Evolutionary conservation across 495 filamentous ascomycete genomes (phyloP).

Genomic region (Penicillium chermesinum): DNA sequence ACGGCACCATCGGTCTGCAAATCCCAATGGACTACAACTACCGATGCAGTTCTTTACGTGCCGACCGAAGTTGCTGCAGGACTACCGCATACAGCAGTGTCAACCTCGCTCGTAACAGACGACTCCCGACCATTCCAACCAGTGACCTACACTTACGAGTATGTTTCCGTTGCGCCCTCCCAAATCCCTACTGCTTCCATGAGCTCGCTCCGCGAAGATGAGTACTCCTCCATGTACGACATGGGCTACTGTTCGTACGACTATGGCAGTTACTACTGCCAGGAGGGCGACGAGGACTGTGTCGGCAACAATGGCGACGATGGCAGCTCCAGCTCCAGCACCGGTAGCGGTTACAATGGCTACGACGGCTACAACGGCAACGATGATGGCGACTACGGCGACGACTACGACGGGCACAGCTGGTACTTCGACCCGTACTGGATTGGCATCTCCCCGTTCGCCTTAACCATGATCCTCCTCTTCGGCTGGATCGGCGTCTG

Average conservation of each 20-base stretch:
- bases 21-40: conserved; percentile 26
- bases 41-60: conserved; percentile 15
- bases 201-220: conserved; percentile 16
- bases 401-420: conserved; percentile 10
- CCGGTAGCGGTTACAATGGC: not conserved
- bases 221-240: conserved; percentile 19
- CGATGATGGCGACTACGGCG: conserved; percentile 14
- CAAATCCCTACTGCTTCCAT: conserved; percentile 24
- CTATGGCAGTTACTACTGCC: not conserved
- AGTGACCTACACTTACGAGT: conserved; percentile 25
- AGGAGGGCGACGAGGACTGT: not conserved
- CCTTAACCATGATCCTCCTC: conserved; percentile 33
- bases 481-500: conserved; percentile 38
- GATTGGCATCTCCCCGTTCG: conserved; percentile 27
- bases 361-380: conserved; percentile 7
- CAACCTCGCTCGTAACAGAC: conserved; percentile 30
- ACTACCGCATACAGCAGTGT: conserved; percentile 19
- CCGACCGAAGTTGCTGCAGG: conserved; percentile 9
- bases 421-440: conserved; percentile 25
- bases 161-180: conserved; percentile 29
- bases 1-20: conserved; percentile 34
- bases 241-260: conserved; percentile 3
- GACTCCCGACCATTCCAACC: conserved; percentile 18
- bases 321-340: not conserved
- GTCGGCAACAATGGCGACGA: not conserved